Evolutionary conservation across 768 basidiomycete genomes (phyloP), one percentile per base, ranked within the genome.

Genomic region (Tulasnella sp.): DNA sequence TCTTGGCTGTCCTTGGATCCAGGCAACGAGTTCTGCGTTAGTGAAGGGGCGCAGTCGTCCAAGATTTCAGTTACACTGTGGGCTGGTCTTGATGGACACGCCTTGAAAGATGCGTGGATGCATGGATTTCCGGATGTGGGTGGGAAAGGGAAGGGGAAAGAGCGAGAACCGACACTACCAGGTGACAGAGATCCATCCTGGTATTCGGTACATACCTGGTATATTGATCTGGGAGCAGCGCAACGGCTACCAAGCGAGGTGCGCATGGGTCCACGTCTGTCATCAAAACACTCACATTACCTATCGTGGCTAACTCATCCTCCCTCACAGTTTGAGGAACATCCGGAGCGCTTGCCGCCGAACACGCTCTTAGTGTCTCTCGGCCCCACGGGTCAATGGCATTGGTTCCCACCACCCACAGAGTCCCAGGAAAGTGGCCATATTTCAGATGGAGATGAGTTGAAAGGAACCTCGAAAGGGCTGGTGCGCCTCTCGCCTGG

Each of bases 281-380:
- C 49, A 38, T 53, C 5, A 7, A 41, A 41, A 60, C 68, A 53
- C 61, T 42, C 48, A 57, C 42, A 48, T 9, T 43, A 27, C 21
- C 60, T 24, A 25, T 30, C 21, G 29, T 52, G 9, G 24, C 48
- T 46, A 5, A 34, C 25, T 11, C 27, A 1, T 15, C 34, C 15
- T 34, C 19, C 22, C 7, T 30, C 19, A 21, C 29, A 59, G 55
- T 48, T 43, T 24, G 19, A 27, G 19, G 17, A 2, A n/a, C 69
- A 74, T 58, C 68, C 72, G 0, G 76, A 65, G 53, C 73, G 74
- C 49, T 69, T 91, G 29, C 82, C 87, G 1, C 83, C 82, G 15
- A 92, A 92, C 66, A 81, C 86, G 1, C 73, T 90, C 7, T 70
- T 91, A 15, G 62, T 92, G 44, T 75, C 79, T 15, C 75, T 92